Evolutionary conservation across 2,329 filamentous ascomycete species (phyloP).

Genomic region (Colletotrichum sp.): DNA sequence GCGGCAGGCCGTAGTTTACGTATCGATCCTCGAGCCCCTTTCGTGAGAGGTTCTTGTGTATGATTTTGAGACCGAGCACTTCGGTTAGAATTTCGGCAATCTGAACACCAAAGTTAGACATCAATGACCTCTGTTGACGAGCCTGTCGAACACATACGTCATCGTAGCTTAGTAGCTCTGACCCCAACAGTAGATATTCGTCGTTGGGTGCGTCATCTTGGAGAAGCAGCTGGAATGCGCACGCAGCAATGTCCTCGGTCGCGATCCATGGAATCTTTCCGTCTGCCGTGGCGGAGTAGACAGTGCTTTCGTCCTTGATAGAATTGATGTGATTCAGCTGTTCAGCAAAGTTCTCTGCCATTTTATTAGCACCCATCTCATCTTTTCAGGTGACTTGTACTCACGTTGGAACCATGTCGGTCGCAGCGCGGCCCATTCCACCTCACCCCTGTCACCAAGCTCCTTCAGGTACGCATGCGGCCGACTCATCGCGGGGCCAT

Average conservation of each 20-base stretch:
- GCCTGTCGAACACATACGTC: slow-evolving; percentile 26
- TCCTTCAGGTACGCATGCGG: slow-evolving; percentile 43
- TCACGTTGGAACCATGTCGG: slow-evolving; percentile 55
- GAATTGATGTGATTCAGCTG: slow-evolving; percentile 25
- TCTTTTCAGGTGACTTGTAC: not conserved
- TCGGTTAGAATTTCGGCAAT: slow-evolving; percentile 37
- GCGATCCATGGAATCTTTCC: slow-evolving; percentile 53
- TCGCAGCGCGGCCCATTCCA: slow-evolving; percentile 48
- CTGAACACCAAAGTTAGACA: not conserved
- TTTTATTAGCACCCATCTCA: not conserved
- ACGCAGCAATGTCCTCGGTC: slow-evolving; percentile 50
- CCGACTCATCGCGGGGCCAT: slow-evolving; percentile 37
- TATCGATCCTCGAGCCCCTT: slow-evolving; percentile 30
- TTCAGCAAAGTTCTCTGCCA: slow-evolving; percentile 49
- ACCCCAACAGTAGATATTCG: slow-evolving; percentile 41
- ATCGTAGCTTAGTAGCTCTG: slow-evolving; percentile 38
- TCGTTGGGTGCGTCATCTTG: slow-evolving; percentile 42
- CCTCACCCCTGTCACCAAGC: slow-evolving; percentile 35
- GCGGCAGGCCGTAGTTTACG: slow-evolving; percentile 30
- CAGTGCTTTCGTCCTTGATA: slow-evolving; percentile 42
- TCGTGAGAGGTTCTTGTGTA: slow-evolving; percentile 36
- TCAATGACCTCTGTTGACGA: not conserved
- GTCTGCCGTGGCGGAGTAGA: slow-evolving; percentile 46
- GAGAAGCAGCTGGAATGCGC: slow-evolving; percentile 45
- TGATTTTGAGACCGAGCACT: slow-evolving; percentile 35